phyloP scores from a whole-genome alignment of 305 asterid species.

The Ajuga reptans region DNA sequence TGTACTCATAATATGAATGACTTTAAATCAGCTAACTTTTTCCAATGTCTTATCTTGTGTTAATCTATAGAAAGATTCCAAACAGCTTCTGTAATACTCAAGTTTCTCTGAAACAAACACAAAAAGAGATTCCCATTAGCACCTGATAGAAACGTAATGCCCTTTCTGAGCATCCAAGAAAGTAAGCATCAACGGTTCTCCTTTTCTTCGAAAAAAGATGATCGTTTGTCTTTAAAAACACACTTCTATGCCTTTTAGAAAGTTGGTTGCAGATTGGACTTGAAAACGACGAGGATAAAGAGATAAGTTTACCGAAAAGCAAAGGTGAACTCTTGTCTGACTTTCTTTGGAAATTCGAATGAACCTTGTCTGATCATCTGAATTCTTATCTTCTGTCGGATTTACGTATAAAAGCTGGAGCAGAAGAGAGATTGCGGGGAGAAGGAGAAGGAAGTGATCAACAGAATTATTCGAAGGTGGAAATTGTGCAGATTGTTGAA shows the following conservation, averaged over 20 bases:
- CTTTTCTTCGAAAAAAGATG: slow-evolving; percentile 25
- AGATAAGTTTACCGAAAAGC: neutral
- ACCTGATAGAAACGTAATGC: slow-evolving; percentile 21
- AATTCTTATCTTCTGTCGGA: neutral
- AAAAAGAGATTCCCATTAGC: slow-evolving; percentile 25
- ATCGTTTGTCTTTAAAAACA: slow-evolving; percentile 4
- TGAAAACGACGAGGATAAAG: neutral
- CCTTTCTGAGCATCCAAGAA: slow-evolving; percentile 22
- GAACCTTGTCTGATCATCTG: neutral
- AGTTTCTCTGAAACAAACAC: neutral
- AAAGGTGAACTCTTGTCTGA: slow-evolving; percentile 12
- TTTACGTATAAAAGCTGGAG: slow-evolving; percentile 24
- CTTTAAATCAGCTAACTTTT: neutral
- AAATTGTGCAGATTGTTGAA: slow-evolving; percentile 28
- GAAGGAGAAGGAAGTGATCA: slow-evolving; percentile 20
- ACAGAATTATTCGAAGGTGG: slow-evolving; percentile 28
- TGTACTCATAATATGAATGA: too few species aligned
- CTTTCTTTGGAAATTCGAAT: neutral
- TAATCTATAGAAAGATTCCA: slow-evolving; percentile 7
- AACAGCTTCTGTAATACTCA: neutral
- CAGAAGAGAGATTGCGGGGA: neutral
- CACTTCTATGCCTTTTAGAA: slow-evolving; percentile 4
- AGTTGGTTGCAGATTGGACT: slow-evolving; percentile 2
- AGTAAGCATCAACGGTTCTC: slow-evolving; percentile 22
- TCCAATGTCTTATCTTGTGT: neutral